These are phyloP conservation scores for Cyberlindnera veronae DNA, from an alignment of 805 yeast species.

Conservation along the genomic window DNA sequence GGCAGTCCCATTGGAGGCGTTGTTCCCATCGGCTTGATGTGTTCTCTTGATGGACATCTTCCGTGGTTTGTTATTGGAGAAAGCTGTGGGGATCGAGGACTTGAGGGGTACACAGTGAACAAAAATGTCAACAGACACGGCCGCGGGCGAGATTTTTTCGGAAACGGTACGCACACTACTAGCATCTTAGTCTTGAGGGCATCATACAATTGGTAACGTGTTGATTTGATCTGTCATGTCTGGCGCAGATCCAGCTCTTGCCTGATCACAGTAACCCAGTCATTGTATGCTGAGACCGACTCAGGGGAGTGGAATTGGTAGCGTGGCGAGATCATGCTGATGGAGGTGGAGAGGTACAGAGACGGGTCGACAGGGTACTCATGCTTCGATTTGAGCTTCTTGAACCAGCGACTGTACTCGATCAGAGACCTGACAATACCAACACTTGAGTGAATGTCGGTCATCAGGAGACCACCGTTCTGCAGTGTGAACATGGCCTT, in stretches of 20 bases:
- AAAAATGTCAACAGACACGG: no score
- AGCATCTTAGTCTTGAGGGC: no score
- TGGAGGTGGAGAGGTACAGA: background rate
- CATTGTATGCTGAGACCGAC: background rate
- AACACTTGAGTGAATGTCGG: constrained; percentile 51
- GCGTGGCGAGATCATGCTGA: constrained; percentile 32
- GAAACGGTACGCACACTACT: no score
- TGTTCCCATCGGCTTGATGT: background rate
- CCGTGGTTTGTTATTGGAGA: no score
- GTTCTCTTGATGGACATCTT: background rate
- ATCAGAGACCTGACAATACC: constrained; percentile 51
- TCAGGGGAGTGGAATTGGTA: constrained; percentile 20
- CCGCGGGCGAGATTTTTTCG: no score
- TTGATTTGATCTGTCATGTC: no score
- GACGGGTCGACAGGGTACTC: constrained; percentile 27
- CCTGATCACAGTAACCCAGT: no score
- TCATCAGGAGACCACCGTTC: constrained; percentile 47
- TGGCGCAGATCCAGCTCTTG: no score
- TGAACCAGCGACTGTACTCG: constrained; percentile 59
- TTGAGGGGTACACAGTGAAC: no score
- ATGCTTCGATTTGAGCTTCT: constrained; percentile 46
- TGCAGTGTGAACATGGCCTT: constrained; percentile 51
- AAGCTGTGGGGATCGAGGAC: no score
- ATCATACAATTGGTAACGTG: no score
- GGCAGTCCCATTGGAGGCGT: background rate